These are phyloP conservation scores for Tolypocladium inflatum DNA, from an alignment of 2,329 filamentous ascomycete genomes.

Conservation along the genomic window DNA sequence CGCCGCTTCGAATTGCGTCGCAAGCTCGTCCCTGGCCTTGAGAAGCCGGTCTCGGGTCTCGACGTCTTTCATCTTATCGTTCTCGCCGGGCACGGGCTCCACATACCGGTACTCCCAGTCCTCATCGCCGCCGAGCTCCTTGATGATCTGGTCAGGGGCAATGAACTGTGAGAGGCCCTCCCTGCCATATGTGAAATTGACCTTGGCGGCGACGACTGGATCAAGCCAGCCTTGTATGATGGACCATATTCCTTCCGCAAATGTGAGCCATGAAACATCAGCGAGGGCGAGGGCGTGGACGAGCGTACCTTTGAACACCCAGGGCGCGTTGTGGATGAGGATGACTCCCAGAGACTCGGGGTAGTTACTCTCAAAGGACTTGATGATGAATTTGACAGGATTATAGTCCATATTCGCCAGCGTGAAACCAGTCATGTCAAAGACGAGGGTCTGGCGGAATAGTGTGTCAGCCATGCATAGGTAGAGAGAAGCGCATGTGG, in stretches of 20 bases:
- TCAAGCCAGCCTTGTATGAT: slow-evolving; percentile 95
- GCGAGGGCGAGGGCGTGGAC: neutral
- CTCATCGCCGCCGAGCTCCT: slow-evolving; percentile 79
- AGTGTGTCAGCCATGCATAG: neutral
- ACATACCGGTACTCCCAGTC: slow-evolving; percentile 75
- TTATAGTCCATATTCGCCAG: slow-evolving; percentile 98
- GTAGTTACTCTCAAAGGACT: slow-evolving; percentile 98
- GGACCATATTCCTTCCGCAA: slow-evolving; percentile 67
- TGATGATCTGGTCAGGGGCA: slow-evolving; percentile 58
- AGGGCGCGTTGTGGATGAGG: slow-evolving; percentile 90
- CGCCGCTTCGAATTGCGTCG: slow-evolving; percentile 62
- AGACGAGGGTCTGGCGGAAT: slow-evolving; percentile 64
- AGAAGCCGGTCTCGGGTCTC: slow-evolving; percentile 55
- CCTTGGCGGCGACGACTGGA: slow-evolving; percentile 87
- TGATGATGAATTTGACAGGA: slow-evolving; percentile 98
- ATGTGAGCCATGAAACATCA: neutral
- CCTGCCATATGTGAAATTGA: slow-evolving; percentile 80
- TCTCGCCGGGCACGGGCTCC: slow-evolving; percentile 69
- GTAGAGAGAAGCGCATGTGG: neutral
- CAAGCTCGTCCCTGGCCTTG: slow-evolving; percentile 52
- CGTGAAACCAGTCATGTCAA: slow-evolving; percentile 94
- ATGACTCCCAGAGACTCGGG: slow-evolving; percentile 86
- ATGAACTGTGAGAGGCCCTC: slow-evolving; percentile 75
- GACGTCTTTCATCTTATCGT: slow-evolving; percentile 60
- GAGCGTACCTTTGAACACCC: slow-evolving; percentile 79